phyloP scores from a whole-genome alignment of 148 eudicot genomes.

The Polygonum aviculare region DNA sequence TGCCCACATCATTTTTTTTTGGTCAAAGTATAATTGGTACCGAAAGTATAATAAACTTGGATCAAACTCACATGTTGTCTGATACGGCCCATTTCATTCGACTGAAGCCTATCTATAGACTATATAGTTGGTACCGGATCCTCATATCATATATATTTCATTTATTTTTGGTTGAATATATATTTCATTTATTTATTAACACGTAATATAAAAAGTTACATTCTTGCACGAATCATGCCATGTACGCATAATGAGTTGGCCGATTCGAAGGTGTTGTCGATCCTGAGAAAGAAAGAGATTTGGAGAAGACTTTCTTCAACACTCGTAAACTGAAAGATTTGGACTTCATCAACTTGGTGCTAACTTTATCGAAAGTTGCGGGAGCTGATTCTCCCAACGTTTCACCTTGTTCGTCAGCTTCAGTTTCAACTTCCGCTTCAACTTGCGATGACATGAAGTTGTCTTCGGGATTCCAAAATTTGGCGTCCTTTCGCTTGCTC shows the following conservation, averaged over 20 bases:
- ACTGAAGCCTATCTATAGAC: too few relatives aligned
- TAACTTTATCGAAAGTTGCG: background rate
- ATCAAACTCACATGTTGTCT: too few relatives aligned
- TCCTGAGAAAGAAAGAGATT: slow-evolving; percentile 49
- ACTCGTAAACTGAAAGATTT: slow-evolving; percentile 51
- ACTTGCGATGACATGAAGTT: slow-evolving; percentile 2
- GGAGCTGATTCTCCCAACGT: too few relatives aligned
- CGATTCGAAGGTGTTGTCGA: background rate
- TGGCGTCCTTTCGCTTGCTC: slow-evolving; percentile 68
- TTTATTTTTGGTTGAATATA: too few relatives aligned
- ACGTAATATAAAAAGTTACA: too few relatives aligned
- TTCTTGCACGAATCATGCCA: background rate
- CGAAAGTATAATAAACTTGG: too few relatives aligned
- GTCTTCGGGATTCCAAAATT: slow-evolving; percentile 63
- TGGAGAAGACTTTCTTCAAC: slow-evolving; percentile 49
- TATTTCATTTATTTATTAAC: too few relatives aligned
- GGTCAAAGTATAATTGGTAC: too few relatives aligned
- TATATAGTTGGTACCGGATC: too few relatives aligned
- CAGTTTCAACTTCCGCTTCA: slow-evolving; percentile 11
- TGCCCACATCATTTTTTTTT: too few relatives aligned
- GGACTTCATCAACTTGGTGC: slow-evolving; percentile 28
- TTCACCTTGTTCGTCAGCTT: slow-evolving; percentile 10
- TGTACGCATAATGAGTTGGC: background rate
- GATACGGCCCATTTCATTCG: too few relatives aligned
- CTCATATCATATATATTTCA: too few relatives aligned